Base-by-base conservation (phyloP, 257 asterid species). In the Salvia rosmarinus region DNA sequence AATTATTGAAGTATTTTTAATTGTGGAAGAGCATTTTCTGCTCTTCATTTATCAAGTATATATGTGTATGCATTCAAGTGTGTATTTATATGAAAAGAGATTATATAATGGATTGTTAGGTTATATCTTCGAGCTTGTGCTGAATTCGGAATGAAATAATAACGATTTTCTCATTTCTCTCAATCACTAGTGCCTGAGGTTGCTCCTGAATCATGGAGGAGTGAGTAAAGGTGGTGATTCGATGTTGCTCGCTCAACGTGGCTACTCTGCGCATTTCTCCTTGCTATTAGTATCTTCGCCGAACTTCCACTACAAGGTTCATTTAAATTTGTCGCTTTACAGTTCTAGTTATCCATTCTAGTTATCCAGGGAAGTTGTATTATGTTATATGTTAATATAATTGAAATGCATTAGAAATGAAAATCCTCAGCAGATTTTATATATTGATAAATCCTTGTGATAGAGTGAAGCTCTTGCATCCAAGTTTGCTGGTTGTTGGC, bases 291-390 rank as follows among this genome's bases (percentile, higher is more conserved):
- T 65, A 40, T 61, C 57, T 58, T 51, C 68, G 2, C 30, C 68
- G 30, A 51, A 47, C 25, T 66, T 70, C 57, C 28, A 70, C 30
- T 59, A 35, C 78, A 60, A 81, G 84, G 85, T 73, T 64, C 35
- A 28, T 81, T 60, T 69, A 21, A 9, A 0, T 50, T 46, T 25
- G 1, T 30, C 20, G 17, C 11, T 62, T 19, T 6, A 2, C n/a
- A n/a, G n/a, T 32, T n/a, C n/a, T n/a, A n/a, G n/a, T n/a, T n/a
- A n/a, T n/a, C n/a, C 51, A 46, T 23, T 43, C 17, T 4, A 25
- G 28, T 66, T 10, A 13, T 46, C 7, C n/a, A 55, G 37, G 28
- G 63, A 7, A 60, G 6, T 25, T 28, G 65, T 44, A 61, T 67
- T 34, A 2, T 25, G 54, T 62, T 49, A 9, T 37, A 10, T 66